A percentile compares a stretch with the other conserved stretches of the same genome.
These are phyloP conservation scores for Triticum monococcum DNA, from an alignment of 176 grass and related monocot species.

Conservation along the genomic window DNA sequence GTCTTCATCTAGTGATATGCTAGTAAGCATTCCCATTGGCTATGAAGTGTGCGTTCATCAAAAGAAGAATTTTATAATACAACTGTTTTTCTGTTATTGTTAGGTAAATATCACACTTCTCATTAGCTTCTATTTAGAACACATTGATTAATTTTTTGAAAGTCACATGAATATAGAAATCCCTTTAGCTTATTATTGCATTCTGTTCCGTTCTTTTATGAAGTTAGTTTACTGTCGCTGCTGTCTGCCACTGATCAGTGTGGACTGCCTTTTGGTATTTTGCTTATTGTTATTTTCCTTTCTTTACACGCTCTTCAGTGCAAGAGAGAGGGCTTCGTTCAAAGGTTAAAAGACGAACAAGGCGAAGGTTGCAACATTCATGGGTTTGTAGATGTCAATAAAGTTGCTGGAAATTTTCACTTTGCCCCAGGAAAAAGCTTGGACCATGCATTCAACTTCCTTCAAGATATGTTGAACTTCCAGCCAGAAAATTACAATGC, in stretches of 20 bases:
- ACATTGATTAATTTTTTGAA: conserved; percentile 6
- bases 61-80: neutral
- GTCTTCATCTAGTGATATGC: conserved; percentile 6
- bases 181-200: neutral
- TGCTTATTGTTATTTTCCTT: conserved; percentile 11
- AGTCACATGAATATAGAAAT: conserved; percentile 6
- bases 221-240: neutral
- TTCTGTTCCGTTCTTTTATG: conserved; percentile 2
- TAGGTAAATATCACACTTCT: too few species aligned
- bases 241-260: conserved; percentile 10
- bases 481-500: conserved; percentile 96
- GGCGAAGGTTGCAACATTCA: conserved; percentile 98
- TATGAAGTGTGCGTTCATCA: neutral
- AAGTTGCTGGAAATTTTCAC: conserved; percentile 99
- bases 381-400: conserved; percentile 96
- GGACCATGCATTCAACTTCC: conserved; percentile 79
- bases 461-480: conserved; percentile 90
- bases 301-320: conserved; percentile 52
- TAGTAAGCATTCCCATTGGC: neutral
- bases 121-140: neutral
- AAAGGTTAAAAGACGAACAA: conserved; percentile 89
- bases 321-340: conserved; percentile 93
- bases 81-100: neutral
- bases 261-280: neutral
- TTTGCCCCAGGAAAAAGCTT: conserved; percentile 97